phyloP scores from a whole-genome alignment of 2,329 filamentous ascomycete genomes.

The Colletotrichum somersetense region DNA sequence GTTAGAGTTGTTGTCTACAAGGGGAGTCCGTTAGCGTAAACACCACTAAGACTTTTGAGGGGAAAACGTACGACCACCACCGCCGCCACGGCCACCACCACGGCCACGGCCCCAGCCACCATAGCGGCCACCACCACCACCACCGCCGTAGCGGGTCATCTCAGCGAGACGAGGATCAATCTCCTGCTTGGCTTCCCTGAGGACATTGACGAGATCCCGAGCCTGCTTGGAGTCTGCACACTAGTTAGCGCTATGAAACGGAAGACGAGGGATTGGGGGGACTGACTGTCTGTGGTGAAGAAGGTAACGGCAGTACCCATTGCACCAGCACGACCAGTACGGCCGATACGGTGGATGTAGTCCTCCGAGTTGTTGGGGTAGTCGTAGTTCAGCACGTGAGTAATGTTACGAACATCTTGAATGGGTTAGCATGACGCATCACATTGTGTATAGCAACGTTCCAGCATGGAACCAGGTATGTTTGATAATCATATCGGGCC shows the following conservation, averaged over 20 bases:
- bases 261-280: neutral
- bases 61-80: constrained; percentile 62
- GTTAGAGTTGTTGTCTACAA: constrained; percentile 63
- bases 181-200: constrained; percentile 97
- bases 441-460: constrained; percentile 70
- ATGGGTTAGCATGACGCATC: constrained; percentile 80
- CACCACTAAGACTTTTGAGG: constrained; percentile 45
- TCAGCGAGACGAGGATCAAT: constrained; percentile 95
- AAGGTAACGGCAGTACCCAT: constrained; percentile 97
- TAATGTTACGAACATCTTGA: constrained; percentile 99
- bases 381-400: constrained; percentile 99
- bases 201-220: constrained; percentile 93
- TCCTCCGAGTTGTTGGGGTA: constrained; percentile 99
- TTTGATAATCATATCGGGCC: constrained; percentile 65
- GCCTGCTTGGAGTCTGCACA: constrained; percentile 88
- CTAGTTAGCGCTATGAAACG: constrained; percentile 51
- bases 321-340: constrained; percentile 94
- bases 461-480: constrained; percentile 66
- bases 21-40: constrained; percentile 46
- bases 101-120: constrained; percentile 78
- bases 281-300: constrained; percentile 99
- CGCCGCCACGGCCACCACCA: constrained; percentile 60
- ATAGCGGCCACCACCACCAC: constrained; percentile 81
- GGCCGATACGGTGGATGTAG: constrained; percentile 96
- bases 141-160: constrained; percentile 93